Evolutionary conservation across 352 stramenopile genomes (phyloP).

Genomic region (Phytopythium helicoides): DNA sequence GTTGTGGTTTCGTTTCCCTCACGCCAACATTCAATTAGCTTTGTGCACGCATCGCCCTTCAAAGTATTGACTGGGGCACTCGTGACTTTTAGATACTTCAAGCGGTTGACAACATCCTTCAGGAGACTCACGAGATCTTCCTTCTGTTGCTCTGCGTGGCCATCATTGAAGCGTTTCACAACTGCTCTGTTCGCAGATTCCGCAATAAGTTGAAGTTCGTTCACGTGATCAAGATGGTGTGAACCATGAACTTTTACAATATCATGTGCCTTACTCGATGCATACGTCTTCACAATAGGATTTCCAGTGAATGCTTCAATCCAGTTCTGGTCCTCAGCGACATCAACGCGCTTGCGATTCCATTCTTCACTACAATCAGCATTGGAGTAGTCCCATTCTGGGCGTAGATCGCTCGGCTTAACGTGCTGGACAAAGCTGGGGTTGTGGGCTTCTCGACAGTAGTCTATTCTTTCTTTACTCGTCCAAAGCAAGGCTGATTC

Average conservation of each 20-base stretch:
- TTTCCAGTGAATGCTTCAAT: not conserved
- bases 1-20: not conserved
- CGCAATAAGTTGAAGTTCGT: not conserved
- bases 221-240: not conserved
- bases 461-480: not conserved
- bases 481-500: not conserved
- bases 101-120: not conserved
- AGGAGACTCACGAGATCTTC: not conserved
- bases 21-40: not conserved
- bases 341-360: not conserved
- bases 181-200: not conserved
- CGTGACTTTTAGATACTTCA: not conserved
- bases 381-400: not conserved
- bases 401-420: not conserved
- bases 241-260: no score
- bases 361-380: no score
- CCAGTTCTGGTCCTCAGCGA: not conserved
- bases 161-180: not conserved
- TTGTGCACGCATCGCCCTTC: not conserved
- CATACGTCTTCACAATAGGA: not conserved
- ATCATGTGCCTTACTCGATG: no score
- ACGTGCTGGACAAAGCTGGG: slow-evolving; percentile 1
- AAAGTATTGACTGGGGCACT: not conserved
- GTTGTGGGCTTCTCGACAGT: not conserved
- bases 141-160: not conserved